A percentile compares a stretch with the other conserved stretches of the same genome.
phyloP scores from a whole-genome alignment of 331 rosid species.

The Spiraea crenata region DNA sequence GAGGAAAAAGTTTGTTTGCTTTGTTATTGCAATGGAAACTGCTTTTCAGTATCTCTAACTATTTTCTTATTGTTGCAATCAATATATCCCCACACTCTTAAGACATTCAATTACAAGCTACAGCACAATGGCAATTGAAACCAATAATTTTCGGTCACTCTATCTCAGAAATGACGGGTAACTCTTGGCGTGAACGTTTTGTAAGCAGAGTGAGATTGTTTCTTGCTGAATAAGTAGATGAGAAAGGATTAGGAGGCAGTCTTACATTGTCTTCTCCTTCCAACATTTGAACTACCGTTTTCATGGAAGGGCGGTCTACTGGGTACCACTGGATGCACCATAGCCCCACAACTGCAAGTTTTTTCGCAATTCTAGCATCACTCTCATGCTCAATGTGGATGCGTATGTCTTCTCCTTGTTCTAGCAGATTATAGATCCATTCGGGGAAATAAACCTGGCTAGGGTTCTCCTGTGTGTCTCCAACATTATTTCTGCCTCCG shows the following conservation, averaged over 20 bases:
- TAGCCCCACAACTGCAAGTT: constrained; percentile 1
- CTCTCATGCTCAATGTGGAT: background rate
- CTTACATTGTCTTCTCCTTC: background rate
- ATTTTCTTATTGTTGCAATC: too few species aligned
- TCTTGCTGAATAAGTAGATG: background rate
- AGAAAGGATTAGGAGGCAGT: constrained; percentile 3
- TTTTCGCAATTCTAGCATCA: background rate
- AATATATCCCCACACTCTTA: too few species aligned
- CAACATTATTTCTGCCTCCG: background rate
- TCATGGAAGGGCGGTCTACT: constrained; percentile 2
- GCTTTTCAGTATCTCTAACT: too few species aligned
- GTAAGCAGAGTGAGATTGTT: background rate
- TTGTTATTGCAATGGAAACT: too few species aligned
- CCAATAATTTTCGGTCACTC: too few species aligned
- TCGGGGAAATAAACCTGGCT: background rate
- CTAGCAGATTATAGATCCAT: background rate
- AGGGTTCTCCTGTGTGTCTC: background rate
- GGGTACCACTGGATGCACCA: constrained; percentile 10
- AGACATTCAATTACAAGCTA: too few species aligned
- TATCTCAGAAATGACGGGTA: too few species aligned
- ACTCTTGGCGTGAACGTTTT: too few species aligned
- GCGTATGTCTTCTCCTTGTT: background rate
- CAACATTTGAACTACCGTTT: background rate
- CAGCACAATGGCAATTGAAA: too few species aligned
- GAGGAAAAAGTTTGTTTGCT: too few species aligned